Base-by-base conservation (phyloP, 371 early-diverging fungal genomes). In the Rhizopus stolonifer region DNA sequence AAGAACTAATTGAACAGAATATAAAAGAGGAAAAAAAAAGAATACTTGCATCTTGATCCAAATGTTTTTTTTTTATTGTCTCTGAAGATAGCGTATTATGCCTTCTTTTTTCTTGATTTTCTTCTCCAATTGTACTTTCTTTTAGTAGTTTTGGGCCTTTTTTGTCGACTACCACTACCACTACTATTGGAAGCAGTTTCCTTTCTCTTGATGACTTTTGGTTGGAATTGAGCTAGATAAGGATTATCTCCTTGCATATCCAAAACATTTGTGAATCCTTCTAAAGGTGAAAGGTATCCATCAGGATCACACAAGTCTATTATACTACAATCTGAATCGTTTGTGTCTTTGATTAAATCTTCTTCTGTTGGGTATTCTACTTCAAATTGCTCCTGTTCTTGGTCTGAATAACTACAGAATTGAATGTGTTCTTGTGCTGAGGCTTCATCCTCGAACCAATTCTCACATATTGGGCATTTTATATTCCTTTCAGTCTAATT, bases 211-310 rank as follows among this genome's bases (percentile, higher is more conserved):
- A 39, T 44, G 8, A 46, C 21, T 10, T 31, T 47, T 1, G 32
- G 49, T 14, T 46, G 15, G 4, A 60, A 40, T 40, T 54, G 61
- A 25, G 34, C 26, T 2, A 54, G 29, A 22, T 31, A 55, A 0
- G 38, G 46, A 33, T 52, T 47, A 29, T 29, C 46, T 7, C 46
- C 31, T 0, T 14, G 54, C 1, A 45, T 15, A 0, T 54, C 53
- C 19, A 49, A 25, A 4, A 64, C 21, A 25, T 31, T 64, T 8
- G 45, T 56, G 29, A 60, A 60, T 0, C 65, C 65, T 48, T 60
- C 56, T 19, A 65, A 42, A 1, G 65, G 65, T 5, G 65, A 65
- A 3, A 65, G 33, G 15, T 56, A 56, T 1, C 60, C 60, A 24
- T 56, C 54, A 15, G 52, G 43, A 36, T 55, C 19, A 21, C 57